Conservation (phyloP, 2,329 filamentous ascomycete species). For the Botrytis fragariae region DNA sequence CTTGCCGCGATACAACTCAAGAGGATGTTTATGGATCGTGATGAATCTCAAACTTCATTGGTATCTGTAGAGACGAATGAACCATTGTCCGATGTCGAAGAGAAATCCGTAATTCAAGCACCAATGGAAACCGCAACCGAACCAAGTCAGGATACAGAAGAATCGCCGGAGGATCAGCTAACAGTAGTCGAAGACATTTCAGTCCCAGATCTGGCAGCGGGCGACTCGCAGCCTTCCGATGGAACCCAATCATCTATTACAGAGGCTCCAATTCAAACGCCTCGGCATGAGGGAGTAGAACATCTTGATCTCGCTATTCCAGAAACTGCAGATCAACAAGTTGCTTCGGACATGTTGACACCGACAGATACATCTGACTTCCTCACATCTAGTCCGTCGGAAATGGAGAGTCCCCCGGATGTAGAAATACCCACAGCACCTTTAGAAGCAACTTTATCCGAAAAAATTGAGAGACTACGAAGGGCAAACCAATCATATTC, state of each 20-base stretch:
- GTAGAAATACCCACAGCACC: slow-evolving; percentile 20
- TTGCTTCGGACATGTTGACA: slow-evolving; percentile 22
- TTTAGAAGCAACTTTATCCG: slow-evolving; percentile 32
- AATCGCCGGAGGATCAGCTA: slow-evolving; percentile 60
- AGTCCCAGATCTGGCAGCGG: background rate
- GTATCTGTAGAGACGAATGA: slow-evolving; percentile 65
- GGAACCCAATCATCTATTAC: background rate
- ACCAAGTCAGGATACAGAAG: slow-evolving; percentile 62
- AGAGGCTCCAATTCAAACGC: background rate
- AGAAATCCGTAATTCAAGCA: slow-evolving; percentile 40
- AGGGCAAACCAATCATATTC: slow-evolving; percentile 26
- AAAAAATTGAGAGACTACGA: slow-evolving; percentile 36
- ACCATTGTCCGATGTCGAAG: slow-evolving; percentile 47
- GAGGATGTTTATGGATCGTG: slow-evolving; percentile 84
- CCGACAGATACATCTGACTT: slow-evolving; percentile 21
- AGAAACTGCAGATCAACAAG: slow-evolving; percentile 21
- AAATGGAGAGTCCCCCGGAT: background rate
- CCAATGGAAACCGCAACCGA: slow-evolving; percentile 32
- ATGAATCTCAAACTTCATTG: slow-evolving; percentile 76
- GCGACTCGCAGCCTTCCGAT: background rate
- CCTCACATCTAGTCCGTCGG: slow-evolving; percentile 16
- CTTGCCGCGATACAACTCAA: slow-evolving; percentile 89
- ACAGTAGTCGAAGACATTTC: slow-evolving; percentile 60
- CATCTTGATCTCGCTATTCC: slow-evolving; percentile 59
- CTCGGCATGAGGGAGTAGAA: slow-evolving; percentile 51